phyloP scores from a whole-genome alignment of 129 eudicot species.

The Smallanthus sonchifolius region DNA sequence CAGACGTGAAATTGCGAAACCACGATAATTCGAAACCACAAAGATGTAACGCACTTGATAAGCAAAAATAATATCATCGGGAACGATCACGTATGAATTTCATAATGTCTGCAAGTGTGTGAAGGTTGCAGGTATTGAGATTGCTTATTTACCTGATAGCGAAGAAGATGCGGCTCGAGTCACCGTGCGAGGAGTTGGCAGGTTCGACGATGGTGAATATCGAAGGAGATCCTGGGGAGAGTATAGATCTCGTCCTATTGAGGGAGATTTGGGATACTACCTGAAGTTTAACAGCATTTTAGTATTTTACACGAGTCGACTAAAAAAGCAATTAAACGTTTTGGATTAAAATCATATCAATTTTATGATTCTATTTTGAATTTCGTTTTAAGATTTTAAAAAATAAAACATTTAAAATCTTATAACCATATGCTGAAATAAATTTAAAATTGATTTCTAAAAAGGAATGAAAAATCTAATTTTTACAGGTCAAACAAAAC shows the following conservation, averaged over 20 bases:
- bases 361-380: no score
- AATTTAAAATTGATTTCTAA: no score
- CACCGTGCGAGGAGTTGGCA: neutral
- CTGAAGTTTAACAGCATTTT: neutral
- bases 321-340: neutral
- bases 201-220: neutral
- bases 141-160: neutral
- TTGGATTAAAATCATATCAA: no score
- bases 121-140: slow-evolving; percentile 8
- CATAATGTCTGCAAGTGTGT: neutral
- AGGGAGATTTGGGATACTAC: neutral
- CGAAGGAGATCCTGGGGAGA: neutral
- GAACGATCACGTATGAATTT: neutral
- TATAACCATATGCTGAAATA: no score
- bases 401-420: no score
- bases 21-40: neutral
- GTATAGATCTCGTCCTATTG: neutral
- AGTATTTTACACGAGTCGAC: neutral
- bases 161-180: neutral
- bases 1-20: neutral
- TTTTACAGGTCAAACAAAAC: no score
- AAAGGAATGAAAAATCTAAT: no score
- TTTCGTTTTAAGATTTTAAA: no score
- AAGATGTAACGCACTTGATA: neutral
- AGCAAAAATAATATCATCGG: neutral